These are phyloP conservation scores for Plasmodium fragile DNA, from an alignment of 169 alveolate genomes.

Conservation along the genomic window DNA sequence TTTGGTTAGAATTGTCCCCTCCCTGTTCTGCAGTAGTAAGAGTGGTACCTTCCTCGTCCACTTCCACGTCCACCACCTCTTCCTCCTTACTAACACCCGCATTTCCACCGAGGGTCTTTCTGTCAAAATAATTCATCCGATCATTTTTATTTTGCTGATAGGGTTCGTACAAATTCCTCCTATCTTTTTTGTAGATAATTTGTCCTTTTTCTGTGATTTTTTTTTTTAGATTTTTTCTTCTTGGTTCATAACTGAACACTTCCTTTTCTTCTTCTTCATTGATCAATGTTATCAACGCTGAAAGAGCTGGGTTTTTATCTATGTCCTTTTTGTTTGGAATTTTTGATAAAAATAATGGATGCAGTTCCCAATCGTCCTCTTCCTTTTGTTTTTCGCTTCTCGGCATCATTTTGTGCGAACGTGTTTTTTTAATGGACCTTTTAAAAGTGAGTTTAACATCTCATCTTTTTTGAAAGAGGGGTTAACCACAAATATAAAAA, in stretches of 20 bases:
- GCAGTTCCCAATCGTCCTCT: slow-evolving; percentile 75
- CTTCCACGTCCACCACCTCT: not conserved
- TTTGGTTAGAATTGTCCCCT: not conserved
- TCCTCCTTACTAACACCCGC: not conserved
- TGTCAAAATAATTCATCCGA: not conserved
- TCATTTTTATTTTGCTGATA: slow-evolving; percentile 25
- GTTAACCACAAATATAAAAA: not conserved
- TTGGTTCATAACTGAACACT: slow-evolving; percentile 61
- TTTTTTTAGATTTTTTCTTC: slow-evolving; percentile 73
- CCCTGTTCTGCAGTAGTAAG: not conserved
- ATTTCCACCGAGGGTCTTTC: not conserved
- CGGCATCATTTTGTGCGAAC: slow-evolving; percentile 9
- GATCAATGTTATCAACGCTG: slow-evolving; percentile 65
- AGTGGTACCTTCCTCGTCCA: not conserved
- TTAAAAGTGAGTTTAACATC: not conserved
- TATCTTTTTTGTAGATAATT: slow-evolving; percentile 63
- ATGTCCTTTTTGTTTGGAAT: slow-evolving; percentile 74
- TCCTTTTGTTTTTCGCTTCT: not conserved
- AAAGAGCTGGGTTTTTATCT: slow-evolving; percentile 64
- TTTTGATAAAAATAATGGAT: slow-evolving; percentile 74
- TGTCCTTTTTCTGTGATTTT: slow-evolving; percentile 69
- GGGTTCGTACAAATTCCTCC: slow-evolving; percentile 67
- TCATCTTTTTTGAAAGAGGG: not conserved
- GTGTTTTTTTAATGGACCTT: not conserved
- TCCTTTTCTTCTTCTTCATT: slow-evolving; percentile 77